Base-by-base conservation (phyloP, 2,329 filamentous ascomycete genomes). In the Colletotrichum sp. region DNA sequence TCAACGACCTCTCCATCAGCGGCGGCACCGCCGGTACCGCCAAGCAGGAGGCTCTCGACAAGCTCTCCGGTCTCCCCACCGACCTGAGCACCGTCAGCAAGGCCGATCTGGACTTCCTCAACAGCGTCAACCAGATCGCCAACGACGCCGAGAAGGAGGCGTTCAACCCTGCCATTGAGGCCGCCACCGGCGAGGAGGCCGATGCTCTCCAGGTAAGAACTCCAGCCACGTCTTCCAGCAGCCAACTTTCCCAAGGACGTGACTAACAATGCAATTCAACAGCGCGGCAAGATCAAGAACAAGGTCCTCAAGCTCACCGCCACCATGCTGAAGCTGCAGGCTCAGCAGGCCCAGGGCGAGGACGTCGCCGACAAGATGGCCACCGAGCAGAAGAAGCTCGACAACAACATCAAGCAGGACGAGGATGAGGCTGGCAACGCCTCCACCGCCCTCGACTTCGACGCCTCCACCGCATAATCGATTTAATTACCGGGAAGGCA, bases 201-300 rank as follows among this genome's bases (percentile, higher is more conserved):
- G 85, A 85, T 26, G 88, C 90, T 66, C 85, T 91, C 15, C 83
- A 89, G 83, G 86, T 85, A 80, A 43, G 78, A 55, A 0, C 28
- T 3, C 12, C 13, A 21, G 8, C 3, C 15, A 28, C 6, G 4
- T 30, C 16, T 28, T 0, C 60, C 8, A 24, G 38, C 38, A 55
- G 10, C 6, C 21, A 15, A 32, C 10, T 21, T 2, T 1, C 6
- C 2, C 3, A 13, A 55, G 15, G 69, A 80, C 30, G 3, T 2
- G 5, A 32, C 58, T 61, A 34, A 61, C 7, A 3, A 77, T 36
- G 30, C 2, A 26, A 12, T 30, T 30, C 3, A 9, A 48, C 71
- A 88, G 86, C 85, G 86, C 69, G 89, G 89, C 80, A 91, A 91
- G 84, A 91, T 88, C 76, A 90, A 90, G 87, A 91, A 91, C 86